A percentile compares a stretch with the other conserved stretches of the same genome.
Conservation (phyloP, 2,329 filamentous ascomycete genomes). For the Neofusicoccum umdonicola region DNA sequence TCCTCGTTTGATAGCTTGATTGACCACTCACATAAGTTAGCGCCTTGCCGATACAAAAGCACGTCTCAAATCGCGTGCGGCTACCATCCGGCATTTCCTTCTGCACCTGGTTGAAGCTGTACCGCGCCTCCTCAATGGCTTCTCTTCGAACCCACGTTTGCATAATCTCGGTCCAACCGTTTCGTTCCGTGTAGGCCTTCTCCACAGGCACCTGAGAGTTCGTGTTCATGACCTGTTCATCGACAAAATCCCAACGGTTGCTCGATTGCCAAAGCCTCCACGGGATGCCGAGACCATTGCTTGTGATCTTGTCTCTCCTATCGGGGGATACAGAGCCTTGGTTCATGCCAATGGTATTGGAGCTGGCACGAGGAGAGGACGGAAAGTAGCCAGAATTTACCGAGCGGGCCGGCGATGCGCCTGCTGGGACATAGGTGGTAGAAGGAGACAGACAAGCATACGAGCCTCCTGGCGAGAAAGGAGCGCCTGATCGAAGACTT, state of each 20-base stretch:
- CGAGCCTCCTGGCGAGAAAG: constrained; percentile 23
- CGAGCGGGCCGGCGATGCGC: constrained; percentile 16
- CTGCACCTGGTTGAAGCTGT: constrained; percentile 30
- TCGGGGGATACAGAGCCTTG: not conserved
- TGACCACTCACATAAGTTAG: constrained; percentile 29
- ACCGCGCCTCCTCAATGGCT: constrained; percentile 35
- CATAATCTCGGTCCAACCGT: constrained; percentile 35
- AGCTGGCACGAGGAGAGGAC: constrained; percentile 27
- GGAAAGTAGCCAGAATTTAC: constrained; percentile 19
- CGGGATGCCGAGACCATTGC: constrained; percentile 35
- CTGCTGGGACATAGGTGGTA: constrained; percentile 22
- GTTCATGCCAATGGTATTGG: constrained; percentile 25
- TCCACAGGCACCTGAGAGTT: constrained; percentile 31
- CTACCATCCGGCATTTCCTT: constrained; percentile 31
- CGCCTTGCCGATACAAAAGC: constrained; percentile 34
- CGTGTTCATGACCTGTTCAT: constrained; percentile 29
- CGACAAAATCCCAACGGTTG: constrained; percentile 36
- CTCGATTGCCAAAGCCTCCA: constrained; percentile 34
- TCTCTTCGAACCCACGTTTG: constrained; percentile 39
- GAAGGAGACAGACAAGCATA: constrained; percentile 16
- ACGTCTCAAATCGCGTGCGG: constrained; percentile 33
- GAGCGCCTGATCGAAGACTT: not conserved
- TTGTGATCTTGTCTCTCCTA: constrained; percentile 28
- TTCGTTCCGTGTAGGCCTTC: constrained; percentile 29
- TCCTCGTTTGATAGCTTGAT: not conserved